Percentiles rank a stretch among this genome's conserved stretches.
Conservation (phyloP, 2,329 filamentous ascomycete species). For the Paecilomyces sp. region DNA sequence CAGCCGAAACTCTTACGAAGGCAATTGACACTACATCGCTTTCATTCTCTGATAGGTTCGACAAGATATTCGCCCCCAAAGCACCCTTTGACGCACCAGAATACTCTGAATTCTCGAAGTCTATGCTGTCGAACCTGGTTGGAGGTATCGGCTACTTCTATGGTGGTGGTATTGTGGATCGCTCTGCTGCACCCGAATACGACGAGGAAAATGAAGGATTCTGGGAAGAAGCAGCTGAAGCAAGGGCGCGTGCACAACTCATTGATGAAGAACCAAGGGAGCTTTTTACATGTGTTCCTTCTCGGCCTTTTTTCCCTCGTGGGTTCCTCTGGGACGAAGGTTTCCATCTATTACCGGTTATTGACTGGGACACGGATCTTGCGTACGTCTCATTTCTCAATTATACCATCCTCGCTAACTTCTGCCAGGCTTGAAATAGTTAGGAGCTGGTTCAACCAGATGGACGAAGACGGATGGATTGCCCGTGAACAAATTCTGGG, state of each 20-base stretch:
- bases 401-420: constrained; percentile 10
- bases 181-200: constrained; percentile 85
- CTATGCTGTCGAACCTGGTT: constrained; percentile 87
- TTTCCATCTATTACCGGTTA: constrained; percentile 84
- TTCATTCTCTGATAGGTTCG: constrained; percentile 68
- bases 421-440: constrained; percentile 62
- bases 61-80: constrained; percentile 63
- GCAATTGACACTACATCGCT: constrained; percentile 61
- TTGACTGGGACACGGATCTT: constrained; percentile 91
- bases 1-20: constrained; percentile 58
- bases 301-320: constrained; percentile 88
- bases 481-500: constrained; percentile 93
- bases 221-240: constrained; percentile 84
- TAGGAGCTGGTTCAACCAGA: constrained; percentile 90
- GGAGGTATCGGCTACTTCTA: constrained; percentile 95
- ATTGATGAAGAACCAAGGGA: constrained; percentile 74
- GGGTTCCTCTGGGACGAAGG: constrained; percentile 98
- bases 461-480: constrained; percentile 98
- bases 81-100: constrained; percentile 67
- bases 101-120: constrained; percentile 74
- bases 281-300: constrained; percentile 86
- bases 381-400: constrained; percentile 40
- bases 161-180: constrained; percentile 79
- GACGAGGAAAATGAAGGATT: constrained; percentile 94
- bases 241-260: constrained; percentile 61